Conservation (phyloP, 1,139 yeast genomes). For the Kurtzmaniella quercitrusa region DNA sequence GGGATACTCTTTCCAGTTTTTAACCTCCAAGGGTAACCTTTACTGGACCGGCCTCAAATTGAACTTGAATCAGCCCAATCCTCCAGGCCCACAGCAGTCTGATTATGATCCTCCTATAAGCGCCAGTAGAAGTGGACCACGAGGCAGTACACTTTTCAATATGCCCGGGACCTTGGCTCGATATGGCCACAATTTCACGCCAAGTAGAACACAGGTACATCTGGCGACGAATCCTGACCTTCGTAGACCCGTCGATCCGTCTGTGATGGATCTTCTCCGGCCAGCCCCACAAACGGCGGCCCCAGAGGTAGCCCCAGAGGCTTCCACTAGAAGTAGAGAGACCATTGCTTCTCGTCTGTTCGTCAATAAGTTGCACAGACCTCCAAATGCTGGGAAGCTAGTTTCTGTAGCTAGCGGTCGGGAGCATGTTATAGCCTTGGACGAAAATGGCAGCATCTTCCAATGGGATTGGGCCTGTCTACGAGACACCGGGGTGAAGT, state of each 20-base stretch:
- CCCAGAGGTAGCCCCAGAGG: neutral
- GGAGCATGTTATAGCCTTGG: conserved; percentile 61
- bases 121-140: neutral
- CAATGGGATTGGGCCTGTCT: conserved; percentile 58
- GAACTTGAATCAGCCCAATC: conserved; percentile 17
- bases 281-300: neutral
- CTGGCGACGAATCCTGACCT: conserved; percentile 5
- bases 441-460: conserved; percentile 47
- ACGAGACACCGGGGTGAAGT: conserved; percentile 41
- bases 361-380: conserved; percentile 24
- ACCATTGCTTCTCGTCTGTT: conserved; percentile 10
- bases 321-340: neutral
- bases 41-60: conserved; percentile 52
- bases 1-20: conserved; percentile 63
- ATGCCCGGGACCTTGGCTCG: neutral
- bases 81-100: conserved; percentile 18
- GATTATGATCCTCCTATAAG: conserved; percentile 8
- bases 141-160: neutral
- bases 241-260: conserved; percentile 3
- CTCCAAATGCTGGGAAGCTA: conserved; percentile 25
- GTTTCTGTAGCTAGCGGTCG: conserved; percentile 61
- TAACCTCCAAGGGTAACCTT: conserved; percentile 51
- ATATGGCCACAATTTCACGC: neutral
- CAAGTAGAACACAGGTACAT: neutral
- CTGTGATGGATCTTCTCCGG: neutral